Evolutionary conservation across 169 alveolate species (phyloP), one percentile per base, ranked within the genome.

Genomic region (Cryptosporidium sp.): DNA sequence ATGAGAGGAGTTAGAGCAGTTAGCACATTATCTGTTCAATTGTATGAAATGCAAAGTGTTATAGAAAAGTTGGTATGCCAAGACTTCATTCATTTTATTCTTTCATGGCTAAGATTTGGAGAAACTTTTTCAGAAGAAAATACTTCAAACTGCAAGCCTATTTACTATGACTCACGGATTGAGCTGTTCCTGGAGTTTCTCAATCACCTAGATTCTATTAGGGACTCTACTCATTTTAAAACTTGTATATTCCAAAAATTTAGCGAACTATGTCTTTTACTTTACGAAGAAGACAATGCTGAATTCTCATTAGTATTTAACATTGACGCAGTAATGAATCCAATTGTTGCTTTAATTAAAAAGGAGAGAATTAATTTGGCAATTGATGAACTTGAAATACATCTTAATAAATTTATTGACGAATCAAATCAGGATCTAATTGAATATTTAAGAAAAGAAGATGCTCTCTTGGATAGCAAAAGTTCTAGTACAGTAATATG

Each of bases 341-440:
- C 89, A 8, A 80, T 80, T 29, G 6, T 80, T 33, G 67, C 48
- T 21, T 31, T 80, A 43, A 26, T 80, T 10, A 80, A 67, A 65
- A 80, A 45, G 41, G 80, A 50, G 37, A 59, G 89, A 21, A 80
- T 80, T 43, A 65, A 43, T 1, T 65, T 80, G 10, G 89, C 89
- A 43, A 45, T 80, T 62, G 89, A 80, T 39, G 89, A 80, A 2
- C 48, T 80, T 21, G 89, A 80, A 18, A n/a, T 48, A n/a, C 59
- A 80, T 9, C 21, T 80, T 29, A 80, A 62, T 45, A 48, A 80
- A 18, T 62, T 45, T 12, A 43, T 80, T 9, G 89, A 80, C 10
- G 50, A 80, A 31, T 23, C 7, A 45, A 80, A 62, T 50, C 16
- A 41, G 43, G 1, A 18, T 16, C 16, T 73, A 26, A 52, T 55